Conservation (phyloP, 306 rosid genomes). For the Canavalia gladiata region DNA sequence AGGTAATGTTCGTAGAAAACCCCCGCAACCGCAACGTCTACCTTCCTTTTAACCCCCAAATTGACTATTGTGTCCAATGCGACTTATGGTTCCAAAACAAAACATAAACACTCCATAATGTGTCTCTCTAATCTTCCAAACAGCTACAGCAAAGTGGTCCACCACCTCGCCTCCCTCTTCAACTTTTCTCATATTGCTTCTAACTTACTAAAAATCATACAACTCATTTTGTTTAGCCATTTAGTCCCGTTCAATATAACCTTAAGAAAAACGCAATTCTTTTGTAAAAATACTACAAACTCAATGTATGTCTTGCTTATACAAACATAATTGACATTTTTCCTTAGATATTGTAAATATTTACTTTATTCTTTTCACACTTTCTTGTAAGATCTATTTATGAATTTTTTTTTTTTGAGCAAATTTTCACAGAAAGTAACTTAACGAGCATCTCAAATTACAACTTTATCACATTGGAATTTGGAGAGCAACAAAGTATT, state of each 20-base stretch:
- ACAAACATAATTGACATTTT: background rate
- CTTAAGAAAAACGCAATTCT: background rate
- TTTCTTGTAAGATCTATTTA: too few relatives aligned
- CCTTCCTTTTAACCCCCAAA: constrained; percentile 56
- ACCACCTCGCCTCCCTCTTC: background rate
- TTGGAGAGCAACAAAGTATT: too few relatives aligned
- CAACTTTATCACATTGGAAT: too few relatives aligned
- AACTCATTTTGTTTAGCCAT: background rate
- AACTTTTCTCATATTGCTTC: background rate
- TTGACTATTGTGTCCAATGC: constrained; percentile 52
- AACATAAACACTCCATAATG: background rate
- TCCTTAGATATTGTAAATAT: too few relatives aligned
- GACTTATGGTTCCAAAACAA: constrained; percentile 34
- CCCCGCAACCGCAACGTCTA: constrained; percentile 31
- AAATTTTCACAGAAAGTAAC: too few relatives aligned
- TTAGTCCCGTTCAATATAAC: background rate
- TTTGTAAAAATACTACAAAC: background rate
- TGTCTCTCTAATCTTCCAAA: constrained; percentile 27
- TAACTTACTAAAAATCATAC: background rate
- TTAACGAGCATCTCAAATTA: too few relatives aligned
- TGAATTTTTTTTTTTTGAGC: too few relatives aligned
- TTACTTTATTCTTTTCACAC: too few relatives aligned
- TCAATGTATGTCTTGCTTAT: background rate
- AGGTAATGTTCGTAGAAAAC: constrained; percentile 58
- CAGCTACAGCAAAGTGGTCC: background rate